phyloP scores from a whole-genome alignment of 441 rosid species.

The Corymbia citriodora region DNA sequence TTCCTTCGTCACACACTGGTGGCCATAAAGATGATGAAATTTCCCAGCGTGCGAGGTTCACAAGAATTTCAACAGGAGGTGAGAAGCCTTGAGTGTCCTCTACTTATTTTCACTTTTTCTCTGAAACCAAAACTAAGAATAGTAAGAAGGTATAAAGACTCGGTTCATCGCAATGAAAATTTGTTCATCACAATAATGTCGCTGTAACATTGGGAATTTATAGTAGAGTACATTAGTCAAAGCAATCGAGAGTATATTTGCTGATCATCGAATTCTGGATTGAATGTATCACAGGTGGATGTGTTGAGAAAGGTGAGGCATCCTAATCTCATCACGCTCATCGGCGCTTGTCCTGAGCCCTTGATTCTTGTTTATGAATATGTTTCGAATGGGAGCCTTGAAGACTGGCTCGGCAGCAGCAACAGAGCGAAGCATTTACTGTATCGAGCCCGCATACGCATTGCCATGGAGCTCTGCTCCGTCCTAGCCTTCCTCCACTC shows the following conservation, averaged over 20 bases:
- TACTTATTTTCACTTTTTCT: not conserved
- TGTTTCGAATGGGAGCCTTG: conserved; percentile 83
- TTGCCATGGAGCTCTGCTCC: conserved; percentile 78
- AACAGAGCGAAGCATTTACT: conserved; percentile 73
- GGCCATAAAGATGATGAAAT: conserved; percentile 70
- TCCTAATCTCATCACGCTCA: conserved; percentile 75
- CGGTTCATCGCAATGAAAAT: not conserved
- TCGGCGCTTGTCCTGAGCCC: conserved; percentile 86
- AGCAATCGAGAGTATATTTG: not conserved
- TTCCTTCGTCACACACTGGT: conserved; percentile 56
- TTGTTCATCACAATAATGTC: not conserved
- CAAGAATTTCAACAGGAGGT: conserved; percentile 89
- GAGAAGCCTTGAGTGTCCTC: not conserved
- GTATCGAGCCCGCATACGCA: conserved; percentile 71
- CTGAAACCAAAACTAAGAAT: not conserved
- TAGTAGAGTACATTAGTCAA: not conserved
- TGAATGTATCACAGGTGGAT: conserved; percentile 47
- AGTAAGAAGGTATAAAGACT: not conserved
- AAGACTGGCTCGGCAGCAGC: conserved; percentile 75
- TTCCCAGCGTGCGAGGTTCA: conserved; percentile 77
- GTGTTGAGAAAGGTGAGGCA: conserved; percentile 84
- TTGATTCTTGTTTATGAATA: conserved; percentile 85
- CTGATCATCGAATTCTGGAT: not conserved
- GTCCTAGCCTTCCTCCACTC: conserved; percentile 90
- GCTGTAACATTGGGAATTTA: not conserved